Evolutionary conservation across 345 rosid genomes (phyloP), one percentile per base, ranked within the genome.

Genomic region (Eutrema yunnanense): DNA sequence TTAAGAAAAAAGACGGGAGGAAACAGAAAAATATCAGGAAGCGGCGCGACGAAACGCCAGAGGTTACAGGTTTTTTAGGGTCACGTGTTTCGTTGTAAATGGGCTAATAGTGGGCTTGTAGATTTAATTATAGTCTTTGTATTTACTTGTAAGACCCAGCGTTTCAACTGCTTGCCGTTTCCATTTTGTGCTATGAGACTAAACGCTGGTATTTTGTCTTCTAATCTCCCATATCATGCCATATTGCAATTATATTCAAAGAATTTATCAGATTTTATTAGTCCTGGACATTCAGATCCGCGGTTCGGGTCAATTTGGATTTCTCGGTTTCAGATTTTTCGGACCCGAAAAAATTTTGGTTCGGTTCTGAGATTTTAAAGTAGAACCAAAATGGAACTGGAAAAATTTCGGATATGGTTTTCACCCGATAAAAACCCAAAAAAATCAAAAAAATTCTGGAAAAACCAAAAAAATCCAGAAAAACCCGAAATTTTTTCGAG

Each of bases 101-200:
- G 36, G 67, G 67, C 62, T 66, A 19, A 0, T 40, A 57, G 58
- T 66, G 67, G 67, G 73, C 67, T 47, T 40, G 6, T 32, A 6
- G 14, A 37, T 50, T 29, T 37, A 13, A 6, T n/a, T 43, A 4
- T 1, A 36, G n/a, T 67, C 2, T 16, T 41, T 65, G 14, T 26
- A 2, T 62, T 26, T 26, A 14, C 30, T 53, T 32, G 43, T 55
- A 47, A 34, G 38, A 34, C 71, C 48, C 51, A 37, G 0, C 3
- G 7, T 33, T 6, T 53, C 9, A n/a, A 52, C 62, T 62, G 40
- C 62, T 22, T 62, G 61, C 57, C 65, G 73, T 69, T 57, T 57
- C 7, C n/a, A 8, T 11, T 44, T 2, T 56, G 12, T 61, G 9
- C 37, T 48, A n/a, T 6, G 30, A 70, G 30, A 70, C n/a, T n/a